A percentile compares a stretch with the other conserved stretches of the same genome.
Evolutionary conservation across 75 land plant species (phyloP).

Genomic region (Cunninghamia lanceolata): DNA sequence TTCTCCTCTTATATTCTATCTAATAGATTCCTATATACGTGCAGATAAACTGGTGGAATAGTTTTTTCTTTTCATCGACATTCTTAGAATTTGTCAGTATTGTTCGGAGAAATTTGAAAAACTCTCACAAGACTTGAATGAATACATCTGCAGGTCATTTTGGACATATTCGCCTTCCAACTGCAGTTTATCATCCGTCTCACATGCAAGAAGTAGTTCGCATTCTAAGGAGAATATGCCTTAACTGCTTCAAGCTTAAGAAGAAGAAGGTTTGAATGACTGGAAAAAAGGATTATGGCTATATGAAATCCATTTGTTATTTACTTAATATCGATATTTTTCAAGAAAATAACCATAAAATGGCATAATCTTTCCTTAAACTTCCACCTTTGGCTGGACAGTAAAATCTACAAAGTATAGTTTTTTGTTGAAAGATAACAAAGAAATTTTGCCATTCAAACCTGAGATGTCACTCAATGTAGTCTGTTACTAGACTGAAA

Average conservation of each 20-base stretch:
- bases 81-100: not conserved
- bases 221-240: slow-evolving; percentile 1
- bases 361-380: not conserved
- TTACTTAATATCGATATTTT: not conserved
- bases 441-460: not conserved
- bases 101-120: not conserved
- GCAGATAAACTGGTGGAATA: not conserved
- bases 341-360: not conserved
- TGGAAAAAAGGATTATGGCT: not conserved
- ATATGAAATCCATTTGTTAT: too few species aligned
- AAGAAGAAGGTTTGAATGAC: slow-evolving; percentile 12
- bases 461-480: not conserved
- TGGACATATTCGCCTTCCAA: slow-evolving; percentile 10
- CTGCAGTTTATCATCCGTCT: slow-evolving; percentile 7
- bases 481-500: not conserved
- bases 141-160: slow-evolving; percentile 11
- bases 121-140: not conserved
- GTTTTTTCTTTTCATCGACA: too few species aligned
- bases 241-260: slow-evolving; percentile 11
- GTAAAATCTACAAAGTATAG: too few species aligned
- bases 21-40: not conserved
- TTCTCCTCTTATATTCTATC: not conserved
- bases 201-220: not conserved
- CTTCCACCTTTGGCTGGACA: not conserved
- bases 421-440: too few species aligned